Percentiles rank a stretch among this genome's conserved stretches.
Evolutionary conservation across 2,329 filamentous ascomycete species (phyloP).

Genomic region (Penicillium sp.): DNA sequence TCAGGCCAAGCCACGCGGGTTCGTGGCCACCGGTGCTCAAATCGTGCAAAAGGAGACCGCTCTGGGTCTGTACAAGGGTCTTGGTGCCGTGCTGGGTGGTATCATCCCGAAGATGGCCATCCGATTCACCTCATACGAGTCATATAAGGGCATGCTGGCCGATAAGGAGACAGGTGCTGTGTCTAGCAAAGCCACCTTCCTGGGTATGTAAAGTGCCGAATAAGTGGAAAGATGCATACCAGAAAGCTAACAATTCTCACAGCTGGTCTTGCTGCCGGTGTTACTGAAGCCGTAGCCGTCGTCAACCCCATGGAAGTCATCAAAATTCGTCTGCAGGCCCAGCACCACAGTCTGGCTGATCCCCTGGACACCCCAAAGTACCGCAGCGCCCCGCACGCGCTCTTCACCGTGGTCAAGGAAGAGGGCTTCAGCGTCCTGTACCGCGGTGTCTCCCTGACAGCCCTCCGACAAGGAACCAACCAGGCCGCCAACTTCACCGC

Average conservation of each 20-base stretch:
- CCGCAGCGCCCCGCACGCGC: constrained; percentile 80
- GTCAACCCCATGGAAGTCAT: constrained; percentile 99
- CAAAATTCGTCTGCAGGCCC: constrained; percentile 96
- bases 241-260: neutral
- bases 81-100: constrained; percentile 93
- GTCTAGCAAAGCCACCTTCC: constrained; percentile 68
- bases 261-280: constrained; percentile 87
- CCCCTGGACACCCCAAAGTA: constrained; percentile 96
- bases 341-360: constrained; percentile 97
- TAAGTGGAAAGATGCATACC: neutral
- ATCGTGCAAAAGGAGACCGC: constrained; percentile 90
- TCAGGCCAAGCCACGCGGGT: constrained; percentile 74
- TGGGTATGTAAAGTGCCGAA: constrained; percentile 50
- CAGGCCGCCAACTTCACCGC: constrained; percentile 99
- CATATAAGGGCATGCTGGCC: constrained; percentile 82
- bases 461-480: constrained; percentile 90
- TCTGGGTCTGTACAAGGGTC: constrained; percentile 91
- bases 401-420: constrained; percentile 87
- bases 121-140: constrained; percentile 94
- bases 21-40: constrained; percentile 78
- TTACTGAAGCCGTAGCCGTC: constrained; percentile 93
- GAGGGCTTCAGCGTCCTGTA: constrained; percentile 87
- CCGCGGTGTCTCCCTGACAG: constrained; percentile 89
- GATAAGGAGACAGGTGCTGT: constrained; percentile 65
- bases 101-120: constrained; percentile 99